Conservation (phyloP, 164 flowering plant species). For the Dillenia suffruticosa region DNA sequence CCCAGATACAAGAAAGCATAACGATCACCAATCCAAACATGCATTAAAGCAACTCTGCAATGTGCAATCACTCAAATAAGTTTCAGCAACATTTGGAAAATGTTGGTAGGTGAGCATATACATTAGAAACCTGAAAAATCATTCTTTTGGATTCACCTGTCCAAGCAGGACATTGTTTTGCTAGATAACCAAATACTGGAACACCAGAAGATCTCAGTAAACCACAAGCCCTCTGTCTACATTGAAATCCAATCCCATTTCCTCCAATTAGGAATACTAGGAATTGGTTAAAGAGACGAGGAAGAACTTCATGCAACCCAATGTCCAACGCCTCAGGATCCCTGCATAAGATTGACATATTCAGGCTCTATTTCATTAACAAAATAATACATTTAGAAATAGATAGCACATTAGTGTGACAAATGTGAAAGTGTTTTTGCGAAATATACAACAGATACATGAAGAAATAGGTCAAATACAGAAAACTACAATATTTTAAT, state of each 20-base stretch:
- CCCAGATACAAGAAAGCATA: no score
- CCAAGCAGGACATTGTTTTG: neutral
- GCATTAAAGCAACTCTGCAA: no score
- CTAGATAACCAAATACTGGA: neutral
- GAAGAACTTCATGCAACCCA: constrained; percentile 67
- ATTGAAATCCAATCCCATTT: neutral
- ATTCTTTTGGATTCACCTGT: no score
- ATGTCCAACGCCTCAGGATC: constrained; percentile 75
- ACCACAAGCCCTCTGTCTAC: neutral
- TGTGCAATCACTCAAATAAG: no score
- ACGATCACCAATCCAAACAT: no score
- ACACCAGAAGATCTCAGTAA: neutral
- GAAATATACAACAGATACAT: no score
- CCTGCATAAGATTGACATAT: constrained; percentile 31
- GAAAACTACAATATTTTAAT: neutral
- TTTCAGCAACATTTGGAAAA: no score
- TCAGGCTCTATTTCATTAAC: neutral
- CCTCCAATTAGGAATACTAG: neutral
- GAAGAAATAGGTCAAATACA: no score
- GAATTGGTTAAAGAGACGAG: constrained; percentile 57
- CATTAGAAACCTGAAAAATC: no score
- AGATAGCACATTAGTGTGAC: neutral
- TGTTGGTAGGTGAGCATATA: no score
- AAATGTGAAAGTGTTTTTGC: no score
- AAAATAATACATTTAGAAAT: neutral